These are phyloP conservation scores for Xylariaceae sp. DNA, from an alignment of 2,329 filamentous ascomycete genomes.

Conservation along the genomic window DNA sequence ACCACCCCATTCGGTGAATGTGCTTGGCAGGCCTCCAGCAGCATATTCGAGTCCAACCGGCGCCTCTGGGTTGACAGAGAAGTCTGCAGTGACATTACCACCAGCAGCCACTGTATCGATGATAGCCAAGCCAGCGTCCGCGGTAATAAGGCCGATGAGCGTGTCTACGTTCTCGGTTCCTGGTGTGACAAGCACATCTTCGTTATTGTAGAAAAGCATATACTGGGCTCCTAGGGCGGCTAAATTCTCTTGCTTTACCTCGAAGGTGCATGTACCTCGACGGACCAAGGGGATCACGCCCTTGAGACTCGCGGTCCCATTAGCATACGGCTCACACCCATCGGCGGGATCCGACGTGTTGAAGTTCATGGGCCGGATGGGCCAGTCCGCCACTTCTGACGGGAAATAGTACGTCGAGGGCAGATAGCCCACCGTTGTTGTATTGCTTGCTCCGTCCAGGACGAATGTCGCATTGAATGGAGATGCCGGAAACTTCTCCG, in stretches of 20 bases:
- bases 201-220: no score
- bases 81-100: conserved; percentile 26
- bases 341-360: conserved; percentile 22
- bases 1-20: conserved; percentile 40
- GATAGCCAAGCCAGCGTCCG: no score
- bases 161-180: no score
- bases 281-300: no score
- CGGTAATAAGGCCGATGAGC: no score
- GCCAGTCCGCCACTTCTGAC: conserved; percentile 30
- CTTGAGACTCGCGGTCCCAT: no score
- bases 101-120: conserved; percentile 21
- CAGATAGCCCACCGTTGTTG: conserved; percentile 28
- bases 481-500: conserved; percentile 24
- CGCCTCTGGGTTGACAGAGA: conserved; percentile 21
- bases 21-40: conserved; percentile 31
- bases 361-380: conserved; percentile 21
- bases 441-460: conserved; percentile 19
- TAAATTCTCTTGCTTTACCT: no score
- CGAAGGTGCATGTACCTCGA: no score
- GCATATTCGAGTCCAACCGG: conserved; percentile 18
- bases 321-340: conserved; percentile 23
- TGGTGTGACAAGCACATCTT: no score
- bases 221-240: no score
- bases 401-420: conserved; percentile 31
- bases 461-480: conserved; percentile 28